Evolutionary conservation across 2,329 filamentous ascomycete species (phyloP).

Genomic region (Penicillium nordicum): DNA sequence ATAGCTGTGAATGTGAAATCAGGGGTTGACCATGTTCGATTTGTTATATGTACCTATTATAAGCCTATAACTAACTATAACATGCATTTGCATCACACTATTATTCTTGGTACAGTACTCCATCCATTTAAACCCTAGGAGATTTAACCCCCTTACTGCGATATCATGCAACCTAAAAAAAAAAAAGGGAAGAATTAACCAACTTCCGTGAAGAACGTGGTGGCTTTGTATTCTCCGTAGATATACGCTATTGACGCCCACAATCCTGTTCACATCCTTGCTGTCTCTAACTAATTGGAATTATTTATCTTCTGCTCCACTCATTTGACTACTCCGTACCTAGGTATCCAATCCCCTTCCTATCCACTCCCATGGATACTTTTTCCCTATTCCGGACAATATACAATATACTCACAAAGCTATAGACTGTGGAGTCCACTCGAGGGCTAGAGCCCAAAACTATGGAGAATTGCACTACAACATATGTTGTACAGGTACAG

Average conservation of each 20-base stretch:
- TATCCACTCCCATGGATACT: background rate
- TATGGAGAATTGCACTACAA: conserved; percentile 12
- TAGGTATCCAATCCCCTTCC: background rate
- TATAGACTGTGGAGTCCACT: conserved; percentile 1
- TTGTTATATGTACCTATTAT: background rate
- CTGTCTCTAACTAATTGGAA: background rate
- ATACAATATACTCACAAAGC: background rate
- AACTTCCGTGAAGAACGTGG: background rate
- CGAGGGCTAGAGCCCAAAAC: background rate
- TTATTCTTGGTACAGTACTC: no score
- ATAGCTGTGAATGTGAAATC: background rate
- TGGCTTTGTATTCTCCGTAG: background rate
- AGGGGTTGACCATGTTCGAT: background rate
- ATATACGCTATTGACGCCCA: conserved; percentile 3
- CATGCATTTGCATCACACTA: background rate
- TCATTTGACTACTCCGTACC: background rate
- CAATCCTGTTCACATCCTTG: background rate
- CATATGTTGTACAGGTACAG: no score
- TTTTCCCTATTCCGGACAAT: conserved; percentile 1
- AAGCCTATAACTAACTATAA: no score
- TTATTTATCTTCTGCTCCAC: background rate
- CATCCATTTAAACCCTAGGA: background rate
- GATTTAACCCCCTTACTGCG: background rate
- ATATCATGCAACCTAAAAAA: background rate
- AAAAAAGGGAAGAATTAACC: background rate